Conservation (phyloP, 352 stramenopile species). For the Globisporangium spiculum region DNA sequence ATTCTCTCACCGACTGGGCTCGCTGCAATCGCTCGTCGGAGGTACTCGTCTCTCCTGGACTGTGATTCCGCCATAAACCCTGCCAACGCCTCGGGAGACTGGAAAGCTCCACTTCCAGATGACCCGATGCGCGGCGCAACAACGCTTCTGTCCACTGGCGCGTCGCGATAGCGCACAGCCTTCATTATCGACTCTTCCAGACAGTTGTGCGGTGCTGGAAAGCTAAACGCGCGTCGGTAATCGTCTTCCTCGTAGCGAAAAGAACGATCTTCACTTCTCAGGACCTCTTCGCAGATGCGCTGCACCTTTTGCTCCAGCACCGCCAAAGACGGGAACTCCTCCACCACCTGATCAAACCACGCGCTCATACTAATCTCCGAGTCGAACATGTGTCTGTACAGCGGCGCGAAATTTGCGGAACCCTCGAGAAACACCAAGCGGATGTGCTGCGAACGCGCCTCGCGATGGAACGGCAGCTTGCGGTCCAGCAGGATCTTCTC, state of each 20-base stretch:
- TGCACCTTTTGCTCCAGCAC: constrained; percentile 76
- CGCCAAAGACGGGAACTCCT: constrained; percentile 74
- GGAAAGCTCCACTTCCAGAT: not conserved
- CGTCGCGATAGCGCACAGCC: constrained; percentile 35
- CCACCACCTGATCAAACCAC: constrained; percentile 62
- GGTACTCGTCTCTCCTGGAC: constrained; percentile 41
- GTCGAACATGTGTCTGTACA: constrained; percentile 67
- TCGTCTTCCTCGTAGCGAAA: constrained; percentile 48
- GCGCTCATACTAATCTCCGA: constrained; percentile 38
- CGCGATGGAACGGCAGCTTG: constrained; percentile 69
- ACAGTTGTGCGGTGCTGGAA: constrained; percentile 57
- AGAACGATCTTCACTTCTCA: constrained; percentile 14
- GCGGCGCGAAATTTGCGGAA: constrained; percentile 39
- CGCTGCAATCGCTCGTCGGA: constrained; percentile 27
- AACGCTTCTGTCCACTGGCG: constrained; percentile 22
- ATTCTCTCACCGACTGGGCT: constrained; percentile 23
- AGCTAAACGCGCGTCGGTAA: constrained; percentile 62
- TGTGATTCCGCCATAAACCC: constrained; percentile 34
- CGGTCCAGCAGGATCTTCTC: constrained; percentile 66
- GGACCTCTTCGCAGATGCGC: constrained; percentile 43
- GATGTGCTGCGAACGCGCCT: constrained; percentile 68
- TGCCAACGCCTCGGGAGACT: constrained; percentile 20
- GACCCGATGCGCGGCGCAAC: constrained; percentile 13
- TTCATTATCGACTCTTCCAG: constrained; percentile 43
- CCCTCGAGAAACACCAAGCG: constrained; percentile 71